These are phyloP conservation scores for Phytophthora podocarpi DNA, from an alignment of 352 stramenopile species.

Conservation along the genomic window DNA sequence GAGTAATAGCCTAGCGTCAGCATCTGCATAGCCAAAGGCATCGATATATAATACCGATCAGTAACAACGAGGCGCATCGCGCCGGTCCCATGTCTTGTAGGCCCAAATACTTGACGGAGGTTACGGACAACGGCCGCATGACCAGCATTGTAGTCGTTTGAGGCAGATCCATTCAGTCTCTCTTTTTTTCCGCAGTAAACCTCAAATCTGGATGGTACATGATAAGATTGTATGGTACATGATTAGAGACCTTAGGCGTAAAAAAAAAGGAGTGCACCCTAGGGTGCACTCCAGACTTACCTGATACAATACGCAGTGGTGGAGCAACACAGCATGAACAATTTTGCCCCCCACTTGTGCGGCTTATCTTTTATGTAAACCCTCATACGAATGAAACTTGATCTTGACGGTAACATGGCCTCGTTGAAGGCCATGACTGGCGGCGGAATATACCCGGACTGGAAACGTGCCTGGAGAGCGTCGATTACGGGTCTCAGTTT, in stretches of 20 bases:
- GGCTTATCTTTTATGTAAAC: slow-evolving; percentile 6
- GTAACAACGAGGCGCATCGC: slow-evolving; percentile 2
- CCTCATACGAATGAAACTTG: slow-evolving; percentile 12
- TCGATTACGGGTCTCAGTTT: slow-evolving; percentile 4
- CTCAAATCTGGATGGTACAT: slow-evolving; percentile 5
- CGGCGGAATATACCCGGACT: slow-evolving; percentile 1
- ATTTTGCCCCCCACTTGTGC: slow-evolving; percentile 12
- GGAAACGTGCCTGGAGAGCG: not conserved
- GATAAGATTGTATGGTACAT: not conserved
- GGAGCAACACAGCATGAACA: slow-evolving; percentile 17
- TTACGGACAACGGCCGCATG: not conserved
- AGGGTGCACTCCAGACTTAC: slow-evolving; percentile 4
- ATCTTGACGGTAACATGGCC: slow-evolving; percentile 5
- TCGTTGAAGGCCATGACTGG: slow-evolving; percentile 8
- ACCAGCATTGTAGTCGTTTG: not conserved
- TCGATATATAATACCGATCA: slow-evolving; percentile 4
- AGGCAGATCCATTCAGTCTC: not conserved
- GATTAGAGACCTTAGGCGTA: not conserved
- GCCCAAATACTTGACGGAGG: not conserved
- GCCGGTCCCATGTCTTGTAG: not conserved
- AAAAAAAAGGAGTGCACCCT: slow-evolving; percentile 2
- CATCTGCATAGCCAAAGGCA: slow-evolving; percentile 1
- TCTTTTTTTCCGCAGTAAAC: slow-evolving; percentile 1
- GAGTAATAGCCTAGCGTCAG: not conserved
- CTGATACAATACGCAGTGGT: slow-evolving; percentile 8